phyloP scores from a whole-genome alignment of 2,329 filamentous ascomycete genomes.

The Aspergillus melleus region DNA sequence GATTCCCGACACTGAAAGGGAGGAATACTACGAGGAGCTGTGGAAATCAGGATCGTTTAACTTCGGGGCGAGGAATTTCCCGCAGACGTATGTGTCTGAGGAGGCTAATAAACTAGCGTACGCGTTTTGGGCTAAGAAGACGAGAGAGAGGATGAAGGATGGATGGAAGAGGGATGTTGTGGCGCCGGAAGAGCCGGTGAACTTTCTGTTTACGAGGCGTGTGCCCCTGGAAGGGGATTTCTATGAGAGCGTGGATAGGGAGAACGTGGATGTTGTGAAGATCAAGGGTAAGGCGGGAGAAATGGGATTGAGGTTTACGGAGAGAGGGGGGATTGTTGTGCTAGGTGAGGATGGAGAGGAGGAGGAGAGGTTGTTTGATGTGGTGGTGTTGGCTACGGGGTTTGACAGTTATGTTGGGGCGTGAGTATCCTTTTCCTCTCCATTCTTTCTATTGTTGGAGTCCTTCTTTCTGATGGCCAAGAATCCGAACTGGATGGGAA shows the following conservation, averaged over 20 bases:
- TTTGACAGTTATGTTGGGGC: constrained; percentile 39
- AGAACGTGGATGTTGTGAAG: constrained; percentile 48
- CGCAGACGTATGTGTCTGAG: constrained; percentile 20
- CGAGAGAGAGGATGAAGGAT: constrained; percentile 51
- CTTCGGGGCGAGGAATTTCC: background rate
- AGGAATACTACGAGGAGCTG: background rate
- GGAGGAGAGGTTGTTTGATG: constrained; percentile 38
- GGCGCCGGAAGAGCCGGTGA: constrained; percentile 53
- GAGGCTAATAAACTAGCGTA: constrained; percentile 55
- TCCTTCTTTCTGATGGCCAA: background rate
- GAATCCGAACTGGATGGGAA: too few species aligned
- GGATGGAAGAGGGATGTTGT: constrained; percentile 51
- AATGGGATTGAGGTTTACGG: constrained; percentile 34
- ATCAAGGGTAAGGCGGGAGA: constrained; percentile 36
- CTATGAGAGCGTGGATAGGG: constrained; percentile 49
- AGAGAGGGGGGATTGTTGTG: constrained; percentile 34
- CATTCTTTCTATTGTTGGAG: background rate
- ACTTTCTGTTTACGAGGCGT: constrained; percentile 56
- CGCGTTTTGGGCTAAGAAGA: constrained; percentile 56
- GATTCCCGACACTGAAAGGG: background rate
- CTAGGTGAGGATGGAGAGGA: constrained; percentile 34
- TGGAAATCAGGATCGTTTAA: background rate
- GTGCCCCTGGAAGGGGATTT: constrained; percentile 49
- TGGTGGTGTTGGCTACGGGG: constrained; percentile 41
- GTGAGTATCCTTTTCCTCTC: background rate